Conservation (phyloP, 345 rosid genomes). For the Pugionium dolabratum region DNA sequence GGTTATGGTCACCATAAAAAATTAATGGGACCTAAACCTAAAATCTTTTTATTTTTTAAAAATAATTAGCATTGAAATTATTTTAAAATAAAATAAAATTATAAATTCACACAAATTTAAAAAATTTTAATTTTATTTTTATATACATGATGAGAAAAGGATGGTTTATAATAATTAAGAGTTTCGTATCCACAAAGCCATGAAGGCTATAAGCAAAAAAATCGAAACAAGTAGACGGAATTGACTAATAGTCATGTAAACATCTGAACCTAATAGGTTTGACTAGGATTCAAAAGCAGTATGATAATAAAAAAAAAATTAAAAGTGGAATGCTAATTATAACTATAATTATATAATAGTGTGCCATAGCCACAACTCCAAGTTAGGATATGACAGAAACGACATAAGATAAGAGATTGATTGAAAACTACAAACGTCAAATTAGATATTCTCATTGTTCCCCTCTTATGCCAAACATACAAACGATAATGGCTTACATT, state of each 20-base stretch:
- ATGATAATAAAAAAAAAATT: constrained; percentile 6
- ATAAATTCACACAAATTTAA: no score
- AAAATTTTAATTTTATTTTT: no score
- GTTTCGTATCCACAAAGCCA: no score
- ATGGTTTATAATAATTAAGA: neutral
- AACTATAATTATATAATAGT: constrained; percentile 17
- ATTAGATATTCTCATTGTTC: constrained; percentile 39
- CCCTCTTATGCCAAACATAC: constrained; percentile 39
- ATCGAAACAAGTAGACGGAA: constrained; percentile 17
- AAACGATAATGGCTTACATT: constrained; percentile 36
- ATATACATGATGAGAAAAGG: no score
- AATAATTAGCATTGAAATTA: no score
- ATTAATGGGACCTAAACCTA: no score
- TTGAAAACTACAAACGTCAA: constrained; percentile 41
- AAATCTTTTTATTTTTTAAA: no score
- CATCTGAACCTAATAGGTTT: constrained; percentile 29
- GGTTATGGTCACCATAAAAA: no score
- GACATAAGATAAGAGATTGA: constrained; percentile 40
- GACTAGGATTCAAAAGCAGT: constrained; percentile 29
- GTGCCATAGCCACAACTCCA: constrained; percentile 19
- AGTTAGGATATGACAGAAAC: constrained; percentile 37
- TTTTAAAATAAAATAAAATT: no score
- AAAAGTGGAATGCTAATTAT: constrained; percentile 14
- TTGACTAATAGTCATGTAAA: constrained; percentile 29
- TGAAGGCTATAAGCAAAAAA: constrained; percentile 13